phyloP scores from a whole-genome alignment of 129 eudicot species.

The Flaveria robusta region DNA sequence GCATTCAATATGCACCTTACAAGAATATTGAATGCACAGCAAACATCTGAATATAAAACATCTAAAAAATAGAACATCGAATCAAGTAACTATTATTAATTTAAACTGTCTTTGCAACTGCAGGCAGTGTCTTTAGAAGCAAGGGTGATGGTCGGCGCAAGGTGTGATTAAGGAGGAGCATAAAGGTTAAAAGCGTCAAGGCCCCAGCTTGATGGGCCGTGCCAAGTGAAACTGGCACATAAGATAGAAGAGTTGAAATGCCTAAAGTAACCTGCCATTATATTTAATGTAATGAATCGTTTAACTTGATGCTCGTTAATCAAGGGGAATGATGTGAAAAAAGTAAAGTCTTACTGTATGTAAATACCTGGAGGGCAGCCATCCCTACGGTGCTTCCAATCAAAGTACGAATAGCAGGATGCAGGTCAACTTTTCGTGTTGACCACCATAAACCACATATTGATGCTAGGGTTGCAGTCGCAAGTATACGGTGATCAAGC shows the following conservation, averaged over 20 bases:
- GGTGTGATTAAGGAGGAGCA: conserved; percentile 87
- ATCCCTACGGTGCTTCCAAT: conserved; percentile 89
- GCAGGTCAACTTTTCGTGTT: conserved; percentile 74
- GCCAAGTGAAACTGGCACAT: conserved; percentile 93
- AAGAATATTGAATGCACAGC: conserved; percentile 19
- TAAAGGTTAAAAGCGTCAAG: conserved; percentile 67
- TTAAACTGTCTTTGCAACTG: conserved; percentile 52
- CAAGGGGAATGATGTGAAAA: not conserved
- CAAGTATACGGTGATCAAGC: conserved; percentile 97
- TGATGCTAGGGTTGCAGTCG: conserved; percentile 68
- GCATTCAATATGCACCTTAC: conserved; percentile 29
- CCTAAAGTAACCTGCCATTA: conserved; percentile 87
- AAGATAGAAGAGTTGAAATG: conserved; percentile 76
- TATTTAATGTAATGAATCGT: not conserved
- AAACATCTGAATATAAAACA: not conserved
- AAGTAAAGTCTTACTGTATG: not conserved
- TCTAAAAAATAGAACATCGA: not conserved
- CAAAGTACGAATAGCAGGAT: conserved; percentile 75
- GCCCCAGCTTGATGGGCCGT: conserved; percentile 99
- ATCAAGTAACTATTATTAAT: not conserved
- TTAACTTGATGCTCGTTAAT: not conserved
- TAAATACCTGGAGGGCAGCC: conserved; percentile 91
- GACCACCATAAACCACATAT: conserved; percentile 84
- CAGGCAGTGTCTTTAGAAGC: conserved; percentile 72
- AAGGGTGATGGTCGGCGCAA: conserved; percentile 68